Conservation (phyloP, 176 grass and related monocot species). For the Eleusine indica region DNA sequence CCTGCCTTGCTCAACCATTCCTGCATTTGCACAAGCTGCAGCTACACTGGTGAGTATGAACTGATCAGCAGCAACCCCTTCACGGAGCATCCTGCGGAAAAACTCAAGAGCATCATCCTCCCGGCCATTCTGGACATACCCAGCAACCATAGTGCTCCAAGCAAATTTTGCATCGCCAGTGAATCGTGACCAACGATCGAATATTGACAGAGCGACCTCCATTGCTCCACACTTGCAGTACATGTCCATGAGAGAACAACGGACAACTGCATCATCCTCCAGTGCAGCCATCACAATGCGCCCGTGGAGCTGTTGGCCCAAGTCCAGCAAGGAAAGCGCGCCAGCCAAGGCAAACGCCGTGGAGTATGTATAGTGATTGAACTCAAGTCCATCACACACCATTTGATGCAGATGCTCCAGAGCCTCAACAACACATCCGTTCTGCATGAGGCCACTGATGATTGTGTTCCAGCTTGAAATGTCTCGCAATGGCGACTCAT, state of each 20-base stretch:
- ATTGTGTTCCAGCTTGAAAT: constrained; percentile 68
- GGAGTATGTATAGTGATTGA: constrained; percentile 66
- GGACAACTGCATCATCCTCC: constrained; percentile 45
- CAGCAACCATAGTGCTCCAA: constrained; percentile 61
- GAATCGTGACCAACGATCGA: constrained; percentile 34
- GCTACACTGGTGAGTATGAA: constrained; percentile 62
- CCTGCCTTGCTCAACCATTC: constrained; percentile 62
- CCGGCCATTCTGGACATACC: constrained; percentile 60
- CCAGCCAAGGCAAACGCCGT: constrained; percentile 52
- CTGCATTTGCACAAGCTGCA: constrained; percentile 60
- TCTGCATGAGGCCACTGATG: constrained; percentile 53
- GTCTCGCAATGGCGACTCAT: constrained; percentile 44
- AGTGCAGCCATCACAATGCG: constrained; percentile 40
- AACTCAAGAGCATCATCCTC: constrained; percentile 60
- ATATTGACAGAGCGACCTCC: constrained; percentile 44
- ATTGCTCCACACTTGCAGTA: constrained; percentile 67
- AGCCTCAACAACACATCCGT: constrained; percentile 29
- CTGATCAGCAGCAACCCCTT: constrained; percentile 36
- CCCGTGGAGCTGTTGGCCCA: constrained; percentile 66
- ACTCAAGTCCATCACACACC: constrained; percentile 38
- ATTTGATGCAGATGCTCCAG: constrained; percentile 42
- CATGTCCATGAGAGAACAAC: constrained; percentile 72
- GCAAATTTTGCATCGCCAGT: constrained; percentile 37
- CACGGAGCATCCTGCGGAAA: constrained; percentile 50
- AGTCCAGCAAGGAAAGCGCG: constrained; percentile 45